Percentiles rank a stretch among this genome's conserved stretches.
These are phyloP conservation scores for Tolypocladium ophioglossoides DNA, from an alignment of 2,329 filamentous ascomycete genomes.

Conservation along the genomic window DNA sequence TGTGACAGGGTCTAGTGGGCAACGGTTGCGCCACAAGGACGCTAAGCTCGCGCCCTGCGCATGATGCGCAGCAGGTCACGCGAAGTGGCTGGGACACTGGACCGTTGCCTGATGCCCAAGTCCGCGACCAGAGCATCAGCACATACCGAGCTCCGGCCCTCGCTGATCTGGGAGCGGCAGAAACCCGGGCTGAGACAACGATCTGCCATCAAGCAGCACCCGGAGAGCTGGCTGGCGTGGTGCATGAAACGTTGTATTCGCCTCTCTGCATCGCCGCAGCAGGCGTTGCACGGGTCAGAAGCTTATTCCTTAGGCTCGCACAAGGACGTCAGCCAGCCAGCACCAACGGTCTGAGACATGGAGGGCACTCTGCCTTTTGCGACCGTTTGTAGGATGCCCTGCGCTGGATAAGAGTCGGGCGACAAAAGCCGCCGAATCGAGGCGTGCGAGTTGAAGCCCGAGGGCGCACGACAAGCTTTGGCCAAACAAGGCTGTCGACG, in stretches of 20 bases:
- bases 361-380: background rate
- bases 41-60: background rate
- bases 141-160: background rate
- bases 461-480: background rate
- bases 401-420: background rate
- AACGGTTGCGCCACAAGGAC: background rate
- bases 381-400: background rate
- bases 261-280: conserved; percentile 3
- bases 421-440: background rate
- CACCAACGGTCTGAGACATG: background rate
- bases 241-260: conserved; percentile 11
- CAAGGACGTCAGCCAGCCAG: background rate
- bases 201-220: background rate
- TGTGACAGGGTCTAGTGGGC: background rate
- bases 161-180: background rate
- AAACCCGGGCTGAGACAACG: background rate
- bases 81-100: background rate
- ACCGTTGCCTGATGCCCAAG: background rate
- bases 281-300: background rate
- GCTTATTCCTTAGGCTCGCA: background rate
- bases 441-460: background rate
- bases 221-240: background rate
- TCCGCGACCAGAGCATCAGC: no score
- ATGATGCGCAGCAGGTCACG: background rate
- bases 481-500: background rate